Evolutionary conservation across 495 filamentous ascomycete genomes (phyloP).

Genomic region (Penicillium diatomitis): DNA sequence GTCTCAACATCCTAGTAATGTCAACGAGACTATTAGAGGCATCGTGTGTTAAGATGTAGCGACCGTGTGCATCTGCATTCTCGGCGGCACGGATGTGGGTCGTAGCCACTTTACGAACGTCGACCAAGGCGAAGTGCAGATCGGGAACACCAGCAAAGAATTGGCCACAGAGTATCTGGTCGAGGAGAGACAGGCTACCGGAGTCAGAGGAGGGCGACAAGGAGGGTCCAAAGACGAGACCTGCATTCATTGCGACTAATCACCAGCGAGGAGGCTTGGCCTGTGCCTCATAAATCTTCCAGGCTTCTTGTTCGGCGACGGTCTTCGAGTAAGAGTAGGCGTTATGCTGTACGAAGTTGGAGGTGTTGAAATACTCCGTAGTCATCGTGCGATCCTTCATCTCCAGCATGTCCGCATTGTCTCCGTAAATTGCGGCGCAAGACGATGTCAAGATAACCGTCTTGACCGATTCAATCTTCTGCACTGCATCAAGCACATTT

Average conservation of each 20-base stretch:
- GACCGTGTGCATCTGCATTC: conserved; percentile 3
- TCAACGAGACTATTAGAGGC: conserved; percentile 8
- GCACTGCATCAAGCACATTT: conserved; percentile 11
- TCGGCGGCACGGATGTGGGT: conserved; percentile 7
- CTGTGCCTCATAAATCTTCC: conserved; percentile 9
- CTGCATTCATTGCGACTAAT: conserved; percentile 12
- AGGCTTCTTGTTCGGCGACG: conserved; percentile 13
- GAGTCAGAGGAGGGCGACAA: conserved; percentile 10
- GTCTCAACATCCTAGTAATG: conserved; percentile 5
- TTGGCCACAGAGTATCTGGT: conserved; percentile 7
- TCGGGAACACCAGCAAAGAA: conserved; percentile 5
- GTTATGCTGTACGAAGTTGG: conserved; percentile 9
- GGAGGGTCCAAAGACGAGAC: conserved; percentile 12
- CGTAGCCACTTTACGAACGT: conserved; percentile 10
- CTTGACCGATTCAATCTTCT: conserved; percentile 11
- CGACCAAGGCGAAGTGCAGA: conserved; percentile 7
- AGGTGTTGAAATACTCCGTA: conserved; percentile 12
- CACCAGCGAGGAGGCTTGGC: conserved; percentile 4
- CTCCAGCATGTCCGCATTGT: conserved; percentile 9
- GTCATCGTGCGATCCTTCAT: conserved; percentile 13
- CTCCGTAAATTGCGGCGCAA: conserved; percentile 10
- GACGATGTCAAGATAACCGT: conserved; percentile 14
- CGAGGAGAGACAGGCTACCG: conserved; percentile 11
- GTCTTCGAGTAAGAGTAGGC: conserved; percentile 14
- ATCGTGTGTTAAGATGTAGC: conserved; percentile 8